phyloP scores from a whole-genome alignment of 73 alveolate genomes.

The Paramecium primaurelia region DNA sequence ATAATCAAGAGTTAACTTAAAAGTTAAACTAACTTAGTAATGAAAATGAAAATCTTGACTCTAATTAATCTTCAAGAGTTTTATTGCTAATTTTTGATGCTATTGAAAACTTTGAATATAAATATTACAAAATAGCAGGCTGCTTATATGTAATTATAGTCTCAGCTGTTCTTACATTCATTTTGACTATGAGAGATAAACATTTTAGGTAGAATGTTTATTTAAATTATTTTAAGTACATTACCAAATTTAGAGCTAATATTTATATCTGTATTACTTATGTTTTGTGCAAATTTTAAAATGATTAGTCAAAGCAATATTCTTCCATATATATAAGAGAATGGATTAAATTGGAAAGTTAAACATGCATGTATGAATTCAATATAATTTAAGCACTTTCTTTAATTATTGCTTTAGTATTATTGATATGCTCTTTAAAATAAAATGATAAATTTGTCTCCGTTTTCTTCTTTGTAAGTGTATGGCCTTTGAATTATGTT shows the following conservation, averaged over 20 bases:
- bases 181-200: conserved; percentile 1
- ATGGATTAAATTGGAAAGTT: conserved; percentile 7
- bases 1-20: background rate
- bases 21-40: background rate
- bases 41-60: background rate
- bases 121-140: conserved; percentile 19
- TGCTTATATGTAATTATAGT: background rate
- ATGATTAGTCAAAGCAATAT: conserved; percentile 23
- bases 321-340: background rate
- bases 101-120: conserved; percentile 43
- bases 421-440: background rate
- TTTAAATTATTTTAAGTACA: background rate
- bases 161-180: background rate
- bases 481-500: conserved; percentile 19
- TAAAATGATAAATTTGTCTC: background rate
- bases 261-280: background rate
- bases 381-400: background rate
- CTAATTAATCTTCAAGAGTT: background rate
- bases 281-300: conserved; percentile 12
- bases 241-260: background rate
- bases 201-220: background rate
- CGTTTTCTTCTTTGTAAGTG: background rate
- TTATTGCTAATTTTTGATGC: conserved; percentile 6
- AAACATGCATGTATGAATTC: conserved; percentile 1
- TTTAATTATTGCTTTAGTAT: background rate